Conservation (phyloP, 768 basidiomycete species). For the Amanita molliuscula region DNA sequence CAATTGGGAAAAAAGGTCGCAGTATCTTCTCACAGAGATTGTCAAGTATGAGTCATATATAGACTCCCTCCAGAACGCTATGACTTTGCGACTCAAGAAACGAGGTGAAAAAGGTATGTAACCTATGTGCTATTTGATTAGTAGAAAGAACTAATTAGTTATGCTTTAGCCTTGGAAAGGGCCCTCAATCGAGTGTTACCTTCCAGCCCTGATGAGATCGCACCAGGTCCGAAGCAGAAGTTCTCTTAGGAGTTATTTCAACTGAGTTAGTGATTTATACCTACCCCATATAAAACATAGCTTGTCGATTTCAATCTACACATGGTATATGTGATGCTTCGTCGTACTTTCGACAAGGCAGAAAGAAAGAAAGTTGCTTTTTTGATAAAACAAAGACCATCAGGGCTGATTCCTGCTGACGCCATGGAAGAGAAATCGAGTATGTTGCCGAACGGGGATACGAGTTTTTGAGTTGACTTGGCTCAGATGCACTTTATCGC, state of each 20-base stretch:
- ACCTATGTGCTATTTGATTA: neutral
- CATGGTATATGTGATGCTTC: neutral
- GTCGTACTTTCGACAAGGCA: too few species aligned
- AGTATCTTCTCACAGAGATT: slow-evolving; percentile 82
- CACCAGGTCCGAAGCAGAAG: neutral
- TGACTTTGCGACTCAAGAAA: slow-evolving; percentile 77
- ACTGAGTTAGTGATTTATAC: neutral
- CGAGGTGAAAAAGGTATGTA: slow-evolving; percentile 70
- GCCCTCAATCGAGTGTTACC: slow-evolving; percentile 1
- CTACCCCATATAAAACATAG: neutral
- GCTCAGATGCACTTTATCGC: neutral
- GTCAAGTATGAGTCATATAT: slow-evolving; percentile 96
- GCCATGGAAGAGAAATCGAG: too few species aligned
- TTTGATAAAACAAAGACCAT: too few species aligned
- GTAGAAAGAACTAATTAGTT: neutral
- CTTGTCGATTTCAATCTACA: neutral
- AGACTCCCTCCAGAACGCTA: slow-evolving; percentile 77
- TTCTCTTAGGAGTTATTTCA: neutral
- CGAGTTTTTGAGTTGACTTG: too few species aligned
- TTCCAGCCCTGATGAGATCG: neutral
- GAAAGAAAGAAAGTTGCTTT: too few species aligned
- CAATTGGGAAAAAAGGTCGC: slow-evolving; percentile 92
- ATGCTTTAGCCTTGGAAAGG: neutral
- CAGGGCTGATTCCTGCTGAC: too few species aligned
- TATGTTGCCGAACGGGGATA: too few species aligned